These are phyloP conservation scores for Dothiorella sarmentorum DNA, from an alignment of 2,329 filamentous ascomycete genomes.

Conservation along the genomic window DNA sequence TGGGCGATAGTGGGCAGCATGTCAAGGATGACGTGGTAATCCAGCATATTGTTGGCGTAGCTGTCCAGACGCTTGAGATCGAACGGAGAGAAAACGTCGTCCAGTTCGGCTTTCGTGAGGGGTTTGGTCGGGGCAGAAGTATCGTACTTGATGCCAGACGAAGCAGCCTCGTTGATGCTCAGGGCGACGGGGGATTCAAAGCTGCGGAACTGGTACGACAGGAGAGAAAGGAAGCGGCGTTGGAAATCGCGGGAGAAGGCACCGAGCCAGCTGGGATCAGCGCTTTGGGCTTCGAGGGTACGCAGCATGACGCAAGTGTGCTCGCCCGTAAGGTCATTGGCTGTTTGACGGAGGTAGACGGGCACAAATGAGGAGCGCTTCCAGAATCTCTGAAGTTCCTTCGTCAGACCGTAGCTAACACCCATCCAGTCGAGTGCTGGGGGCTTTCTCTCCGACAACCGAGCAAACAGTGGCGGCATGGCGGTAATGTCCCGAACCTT, in stretches of 20 bases:
- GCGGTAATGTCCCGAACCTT: constrained; percentile 81
- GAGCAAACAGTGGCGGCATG: constrained; percentile 91
- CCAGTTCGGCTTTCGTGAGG: constrained; percentile 72
- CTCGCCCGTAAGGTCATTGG: constrained; percentile 94
- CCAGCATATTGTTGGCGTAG: constrained; percentile 94
- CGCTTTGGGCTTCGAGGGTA: constrained; percentile 57
- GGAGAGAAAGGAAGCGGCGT: constrained; percentile 80
- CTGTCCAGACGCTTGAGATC: constrained; percentile 93
- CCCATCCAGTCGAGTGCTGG: constrained; percentile 86
- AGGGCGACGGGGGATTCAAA: constrained; percentile 78
- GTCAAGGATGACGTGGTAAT: constrained; percentile 96
- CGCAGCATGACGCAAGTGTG: constrained; percentile 97
- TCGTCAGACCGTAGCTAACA: constrained; percentile 90
- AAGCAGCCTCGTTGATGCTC: constrained; percentile 83
- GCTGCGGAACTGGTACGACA: constrained; percentile 87
- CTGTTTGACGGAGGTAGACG: constrained; percentile 89
- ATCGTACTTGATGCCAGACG: constrained; percentile 66
- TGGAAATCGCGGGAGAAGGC: constrained; percentile 94
- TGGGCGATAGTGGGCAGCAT: constrained; percentile 78
- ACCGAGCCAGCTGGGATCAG: constrained; percentile 72
- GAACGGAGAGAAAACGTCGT: constrained; percentile 77
- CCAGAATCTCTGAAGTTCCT: constrained; percentile 92
- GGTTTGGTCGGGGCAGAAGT: constrained; percentile 50
- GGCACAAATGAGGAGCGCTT: constrained; percentile 82
- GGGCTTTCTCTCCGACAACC: constrained; percentile 77